A percentile compares a stretch with the other conserved stretches of the same genome.
Conservation (phyloP, 2,329 filamentous ascomycete genomes). For the Pseudohalonectria lignicola region DNA sequence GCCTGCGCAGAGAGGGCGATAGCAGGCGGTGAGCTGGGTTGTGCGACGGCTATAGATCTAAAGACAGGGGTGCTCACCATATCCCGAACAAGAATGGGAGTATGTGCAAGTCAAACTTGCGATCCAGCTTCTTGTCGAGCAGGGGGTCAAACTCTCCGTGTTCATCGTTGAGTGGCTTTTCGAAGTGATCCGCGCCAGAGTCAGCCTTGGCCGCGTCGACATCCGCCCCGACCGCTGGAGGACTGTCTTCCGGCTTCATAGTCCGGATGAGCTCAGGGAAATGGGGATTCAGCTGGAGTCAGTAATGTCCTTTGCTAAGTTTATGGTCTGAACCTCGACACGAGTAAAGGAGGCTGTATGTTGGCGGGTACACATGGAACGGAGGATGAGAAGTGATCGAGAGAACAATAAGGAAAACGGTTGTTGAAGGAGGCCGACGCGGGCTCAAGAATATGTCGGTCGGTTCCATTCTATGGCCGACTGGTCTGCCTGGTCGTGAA, state of each 20-base stretch:
- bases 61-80: no score
- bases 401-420: no score
- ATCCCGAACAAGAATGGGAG: constrained; percentile 3
- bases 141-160: not conserved
- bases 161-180: not conserved
- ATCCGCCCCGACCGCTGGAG: not conserved
- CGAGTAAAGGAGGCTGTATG: no score
- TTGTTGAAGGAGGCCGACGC: no score
- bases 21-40: not conserved
- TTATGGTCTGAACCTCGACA: no score
- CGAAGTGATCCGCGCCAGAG: not conserved
- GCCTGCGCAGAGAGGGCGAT: not conserved
- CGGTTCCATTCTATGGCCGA: no score
- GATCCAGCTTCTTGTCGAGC: constrained; percentile 5
- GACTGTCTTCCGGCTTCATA: not conserved
- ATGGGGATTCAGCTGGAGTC: constrained; percentile 12
- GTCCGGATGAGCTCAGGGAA: not conserved
- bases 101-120: constrained; percentile 8
- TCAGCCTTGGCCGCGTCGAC: not conserved
- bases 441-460: no score
- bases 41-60: no score
- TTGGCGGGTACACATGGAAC: no score
- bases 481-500: no score
- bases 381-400: no score
- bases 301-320: no score